These are phyloP conservation scores for Termitomyces sp. DNA, from an alignment of 768 basidiomycete genomes.

Conservation along the genomic window DNA sequence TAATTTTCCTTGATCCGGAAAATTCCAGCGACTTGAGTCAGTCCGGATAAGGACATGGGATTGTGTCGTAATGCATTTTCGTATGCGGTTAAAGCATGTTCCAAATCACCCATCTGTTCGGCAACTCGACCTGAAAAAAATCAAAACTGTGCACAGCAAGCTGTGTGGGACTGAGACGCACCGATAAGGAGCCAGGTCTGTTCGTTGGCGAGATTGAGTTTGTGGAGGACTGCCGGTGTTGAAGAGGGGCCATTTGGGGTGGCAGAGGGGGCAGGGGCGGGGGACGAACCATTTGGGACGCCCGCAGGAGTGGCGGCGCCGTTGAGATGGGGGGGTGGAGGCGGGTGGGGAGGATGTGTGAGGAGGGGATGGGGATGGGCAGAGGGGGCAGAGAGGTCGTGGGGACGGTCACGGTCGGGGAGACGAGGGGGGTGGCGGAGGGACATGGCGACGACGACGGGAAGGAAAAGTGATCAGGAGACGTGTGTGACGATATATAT, in stretches of 20 bases:
- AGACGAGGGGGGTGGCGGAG: conserved; percentile 45
- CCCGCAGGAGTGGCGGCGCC: conserved; percentile 41
- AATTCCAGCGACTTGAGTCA: conserved; percentile 93
- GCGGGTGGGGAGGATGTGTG: conserved; percentile 36
- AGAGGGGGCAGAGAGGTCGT: conserved; percentile 43
- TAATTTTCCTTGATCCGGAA: conserved; percentile 98
- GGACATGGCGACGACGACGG: conserved; percentile 41
- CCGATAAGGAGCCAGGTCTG: conserved; percentile 95
- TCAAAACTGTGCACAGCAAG: conserved; percentile 7
- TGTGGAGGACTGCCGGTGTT: conserved; percentile 53
- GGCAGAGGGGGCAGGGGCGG: conserved; percentile 35
- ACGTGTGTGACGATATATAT: conserved; percentile 53
- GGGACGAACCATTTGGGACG: conserved; percentile 43
- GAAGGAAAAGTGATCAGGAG: conserved; percentile 43
- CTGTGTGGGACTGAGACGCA: conserved; percentile 21
- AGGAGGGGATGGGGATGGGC: conserved; percentile 26
- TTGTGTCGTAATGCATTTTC: conserved; percentile 96
- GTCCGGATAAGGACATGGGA: conserved; percentile 81
- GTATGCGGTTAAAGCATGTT: conserved; percentile 89
- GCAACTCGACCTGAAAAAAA: conserved; percentile 77
- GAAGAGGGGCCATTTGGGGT: conserved; percentile 27
- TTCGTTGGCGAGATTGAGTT: conserved; percentile 83
- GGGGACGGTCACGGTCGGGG: conserved; percentile 53
- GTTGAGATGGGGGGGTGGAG: conserved; percentile 44
- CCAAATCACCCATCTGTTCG: conserved; percentile 92